Evolutionary conservation across 495 filamentous ascomycete genomes (phyloP), one percentile per base, ranked within the genome.

Genomic region (Copromyces sp.): DNA sequence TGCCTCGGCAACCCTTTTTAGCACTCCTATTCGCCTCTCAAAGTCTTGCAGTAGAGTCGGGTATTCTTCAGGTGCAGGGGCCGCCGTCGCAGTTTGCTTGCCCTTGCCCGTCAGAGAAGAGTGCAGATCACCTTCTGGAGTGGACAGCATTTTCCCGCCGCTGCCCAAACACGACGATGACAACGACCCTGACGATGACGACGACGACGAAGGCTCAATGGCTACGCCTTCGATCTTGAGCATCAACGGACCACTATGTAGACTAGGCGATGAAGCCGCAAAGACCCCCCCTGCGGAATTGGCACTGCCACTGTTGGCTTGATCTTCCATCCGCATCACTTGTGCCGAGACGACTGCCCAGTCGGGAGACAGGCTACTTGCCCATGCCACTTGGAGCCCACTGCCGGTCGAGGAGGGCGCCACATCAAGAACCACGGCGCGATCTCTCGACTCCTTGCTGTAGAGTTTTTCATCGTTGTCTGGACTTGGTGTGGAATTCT

Each of bases 31-130:
- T 74, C 90, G 83, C 74, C 85, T 88, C 72, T 90, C 87, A 81
- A 93, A 94, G 44, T 90, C 86, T 69, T 89, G 87, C 73, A 92
- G 83, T 82, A 94, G 83, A 40, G 83, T 84, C 40, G 86, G 81
- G 74, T 86, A 85, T 59, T 85, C 82, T 20, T 85, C 78, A n/a
- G 24, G 37, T 8, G 38, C 69, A 59, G 71, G 24, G 11, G 39
- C 24, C 69, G 69, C 39, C 70, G 71, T 20, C 41, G 73, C 71
- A 85, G 78, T 39, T 76, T 82, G 70, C 72, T 80, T 61, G 68
- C 81, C 32, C 76, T 79, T 65, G 14, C 29, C 24, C 53, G 53
- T 65, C 53, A 65, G 12, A 45, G 59, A 81, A 73, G 77, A 80
- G n/a, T 76, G 77, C 68, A 78, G 14, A 69, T 78, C 76, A 2